These are phyloP conservation scores for Cladorrhinum sp. DNA, from an alignment of 2,329 filamentous ascomycete genomes.

Conservation along the genomic window DNA sequence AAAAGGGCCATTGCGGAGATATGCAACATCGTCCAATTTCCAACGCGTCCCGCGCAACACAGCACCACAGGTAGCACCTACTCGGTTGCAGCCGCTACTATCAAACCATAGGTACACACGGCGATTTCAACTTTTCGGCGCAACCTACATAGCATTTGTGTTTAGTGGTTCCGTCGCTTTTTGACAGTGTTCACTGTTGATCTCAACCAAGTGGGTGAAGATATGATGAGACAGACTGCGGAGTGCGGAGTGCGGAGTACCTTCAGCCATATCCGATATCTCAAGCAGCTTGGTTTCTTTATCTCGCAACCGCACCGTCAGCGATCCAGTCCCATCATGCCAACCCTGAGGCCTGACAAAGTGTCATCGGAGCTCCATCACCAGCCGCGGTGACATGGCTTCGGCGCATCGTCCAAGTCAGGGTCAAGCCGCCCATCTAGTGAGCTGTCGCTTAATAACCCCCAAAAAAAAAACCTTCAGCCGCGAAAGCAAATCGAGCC, in stretches of 20 bases:
- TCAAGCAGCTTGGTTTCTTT: too few relatives aligned
- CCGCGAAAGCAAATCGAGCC: neutral
- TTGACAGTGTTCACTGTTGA: neutral
- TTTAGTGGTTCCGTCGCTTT: too few relatives aligned
- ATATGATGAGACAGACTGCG: neutral
- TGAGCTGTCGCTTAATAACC: neutral
- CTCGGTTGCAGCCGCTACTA: neutral
- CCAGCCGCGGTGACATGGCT: neutral
- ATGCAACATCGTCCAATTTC: conserved; percentile 9
- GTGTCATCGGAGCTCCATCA: neutral
- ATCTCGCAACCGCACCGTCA: too few relatives aligned
- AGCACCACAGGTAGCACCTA: neutral
- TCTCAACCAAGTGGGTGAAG: neutral
- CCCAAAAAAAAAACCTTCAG: conserved; percentile 1
- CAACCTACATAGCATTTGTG: too few relatives aligned
- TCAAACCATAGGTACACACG: too few relatives aligned
- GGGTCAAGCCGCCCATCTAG: neutral
- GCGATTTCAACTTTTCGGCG: too few relatives aligned
- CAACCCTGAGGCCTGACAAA: neutral
- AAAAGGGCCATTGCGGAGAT: neutral
- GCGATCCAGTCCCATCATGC: too few relatives aligned
- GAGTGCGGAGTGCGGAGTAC: neutral
- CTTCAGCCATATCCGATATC: too few relatives aligned
- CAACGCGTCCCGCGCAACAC: conserved; percentile 7
- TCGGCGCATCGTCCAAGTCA: neutral